Evolutionary conservation across 805 yeast genomes (phyloP), one percentile per base, ranked within the genome.

Genomic region (Zygosaccharomyces gambellarensis): DNA sequence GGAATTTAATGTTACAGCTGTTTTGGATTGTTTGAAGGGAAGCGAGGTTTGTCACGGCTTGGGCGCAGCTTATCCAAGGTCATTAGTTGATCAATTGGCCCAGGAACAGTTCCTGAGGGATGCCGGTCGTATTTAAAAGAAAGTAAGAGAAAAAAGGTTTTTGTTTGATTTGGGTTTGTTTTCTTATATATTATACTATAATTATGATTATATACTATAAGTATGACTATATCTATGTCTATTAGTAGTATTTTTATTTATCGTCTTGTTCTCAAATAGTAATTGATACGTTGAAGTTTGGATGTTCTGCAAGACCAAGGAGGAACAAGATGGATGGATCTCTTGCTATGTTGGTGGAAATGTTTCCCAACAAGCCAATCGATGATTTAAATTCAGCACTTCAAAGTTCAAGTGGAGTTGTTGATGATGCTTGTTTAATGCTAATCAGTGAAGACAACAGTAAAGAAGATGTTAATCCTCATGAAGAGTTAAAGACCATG

Each of bases 41-140:
- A 65, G 76, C 30, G 95, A 87, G 62, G 74, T 71, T 34, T 88
- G 96, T 61, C 92, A 87, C 62, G 94, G 90, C 1, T 76, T 71
- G 58, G 96, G 96, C 0, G 61, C 67, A 5, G 68, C 69, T 1
- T 67, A 66, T 47, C 52, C 53, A 22, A 63, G 61, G 34, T 42
- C 42, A 8, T n/a, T 59, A 5, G 53, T 65, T 11, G 63, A 63
- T 44, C 41, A 42, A 7, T 28, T 54, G 12, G 53, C 29, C 12
- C 45, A 17, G 10, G 36, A 42, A 21, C 45, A 42, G 36, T 17
- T 25, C 14, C 8, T 25, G 9, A 10, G 9, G 28, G 34, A 19
- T 30, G 34, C 19, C 9, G 34, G 29, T 10, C 36, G 28, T 42
- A 11, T 29, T n/a, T 40, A 14, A 27, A 14, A 42, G 28, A 25